Percentiles rank a stretch among this genome's conserved stretches.
Conservation (phyloP, 768 basidiomycete species). For the Scleroderma citrinum region DNA sequence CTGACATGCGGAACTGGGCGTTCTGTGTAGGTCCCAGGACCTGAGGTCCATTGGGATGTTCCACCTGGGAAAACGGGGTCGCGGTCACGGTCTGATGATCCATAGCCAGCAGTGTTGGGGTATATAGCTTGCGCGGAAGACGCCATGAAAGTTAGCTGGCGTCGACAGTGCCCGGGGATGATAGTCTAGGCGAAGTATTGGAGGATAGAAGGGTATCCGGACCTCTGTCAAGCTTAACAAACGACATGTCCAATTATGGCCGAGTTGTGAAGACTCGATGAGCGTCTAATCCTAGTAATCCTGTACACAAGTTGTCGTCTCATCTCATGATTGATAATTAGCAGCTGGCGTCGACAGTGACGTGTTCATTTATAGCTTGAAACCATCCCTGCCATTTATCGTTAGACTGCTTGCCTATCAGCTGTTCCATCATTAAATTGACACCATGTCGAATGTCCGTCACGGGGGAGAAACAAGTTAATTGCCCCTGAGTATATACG, state of each 20-base stretch:
- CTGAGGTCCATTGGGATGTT: constrained; percentile 18
- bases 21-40: constrained; percentile 20
- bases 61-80: constrained; percentile 24
- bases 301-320: background rate
- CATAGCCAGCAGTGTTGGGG: background rate
- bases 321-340: too few species aligned
- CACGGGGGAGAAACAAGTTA: too few species aligned
- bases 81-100: constrained; percentile 24
- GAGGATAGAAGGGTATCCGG: background rate
- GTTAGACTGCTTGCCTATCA: too few species aligned
- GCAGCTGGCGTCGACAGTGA: too few species aligned
- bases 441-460: too few species aligned
- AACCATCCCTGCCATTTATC: too few species aligned
- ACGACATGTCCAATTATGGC: background rate
- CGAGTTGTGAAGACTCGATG: background rate
- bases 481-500: background rate
- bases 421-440: too few species aligned
- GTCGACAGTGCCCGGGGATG: background rate
- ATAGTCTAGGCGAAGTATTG: background rate
- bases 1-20: constrained; percentile 29
- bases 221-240: background rate
- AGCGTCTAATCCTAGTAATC: background rate
- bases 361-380: too few species aligned
- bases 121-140: background rate
- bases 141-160: background rate